Conservation (phyloP, 345 rosid genomes). For the Rhodamnia argentea region DNA sequence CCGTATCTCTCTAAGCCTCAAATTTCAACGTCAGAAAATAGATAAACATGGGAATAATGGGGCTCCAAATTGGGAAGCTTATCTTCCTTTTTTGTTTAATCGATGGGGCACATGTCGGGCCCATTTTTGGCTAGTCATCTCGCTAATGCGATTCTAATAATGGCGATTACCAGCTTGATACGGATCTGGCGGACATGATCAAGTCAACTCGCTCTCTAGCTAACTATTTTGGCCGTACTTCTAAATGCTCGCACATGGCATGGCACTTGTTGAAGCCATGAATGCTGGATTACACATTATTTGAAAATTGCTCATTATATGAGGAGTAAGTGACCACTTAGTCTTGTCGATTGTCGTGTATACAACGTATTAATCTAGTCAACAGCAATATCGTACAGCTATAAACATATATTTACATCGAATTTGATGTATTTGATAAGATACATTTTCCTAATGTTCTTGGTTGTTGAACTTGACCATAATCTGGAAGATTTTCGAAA, state of each 20-base stretch:
- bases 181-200: not conserved
- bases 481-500: not conserved
- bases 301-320: not conserved
- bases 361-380: not conserved
- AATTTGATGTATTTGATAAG: not conserved
- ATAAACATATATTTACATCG: not conserved
- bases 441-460: not conserved
- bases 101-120: not conserved
- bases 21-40: not conserved
- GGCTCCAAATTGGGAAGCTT: not conserved
- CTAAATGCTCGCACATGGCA: not conserved
- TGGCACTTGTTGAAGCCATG: not conserved
- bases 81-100: not conserved
- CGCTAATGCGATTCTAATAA: not conserved
- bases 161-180: not conserved
- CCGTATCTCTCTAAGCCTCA: not conserved
- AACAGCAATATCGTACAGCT: not conserved
- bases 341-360: not conserved
- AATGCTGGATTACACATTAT: not conserved
- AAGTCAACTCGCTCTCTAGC: not conserved
- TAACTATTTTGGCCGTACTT: not conserved
- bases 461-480: not conserved
- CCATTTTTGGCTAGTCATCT: not conserved
- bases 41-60: not conserved
- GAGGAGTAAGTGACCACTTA: not conserved